These are phyloP conservation scores for Diutina neorugosa DNA, from an alignment of 1,139 yeast genomes.

Conservation along the genomic window DNA sequence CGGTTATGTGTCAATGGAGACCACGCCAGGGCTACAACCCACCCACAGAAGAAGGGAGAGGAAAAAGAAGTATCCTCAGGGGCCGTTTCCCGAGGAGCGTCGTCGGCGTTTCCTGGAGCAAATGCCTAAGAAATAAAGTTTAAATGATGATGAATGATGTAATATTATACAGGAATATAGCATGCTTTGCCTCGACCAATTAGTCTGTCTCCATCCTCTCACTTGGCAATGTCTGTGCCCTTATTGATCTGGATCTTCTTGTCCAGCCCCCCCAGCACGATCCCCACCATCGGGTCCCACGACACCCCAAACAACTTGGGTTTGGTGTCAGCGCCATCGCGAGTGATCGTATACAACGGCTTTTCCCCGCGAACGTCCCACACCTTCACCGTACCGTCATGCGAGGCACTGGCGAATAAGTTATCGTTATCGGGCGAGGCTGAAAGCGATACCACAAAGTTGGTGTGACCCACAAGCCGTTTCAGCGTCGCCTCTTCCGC, in stretches of 20 bases:
- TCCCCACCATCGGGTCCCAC: slow-evolving; percentile 74
- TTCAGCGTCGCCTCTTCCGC: slow-evolving; percentile 20
- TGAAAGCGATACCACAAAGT: slow-evolving; percentile 74
- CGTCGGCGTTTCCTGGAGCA: too few species aligned
- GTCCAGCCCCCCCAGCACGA: slow-evolving; percentile 89
- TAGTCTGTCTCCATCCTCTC: neutral
- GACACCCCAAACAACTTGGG: slow-evolving; percentile 74
- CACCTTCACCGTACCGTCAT: slow-evolving; percentile 87
- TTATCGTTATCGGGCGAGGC: slow-evolving; percentile 66
- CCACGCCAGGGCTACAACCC: too few species aligned
- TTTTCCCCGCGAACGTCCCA: slow-evolving; percentile 93
- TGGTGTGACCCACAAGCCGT: slow-evolving; percentile 81
- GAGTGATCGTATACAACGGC: slow-evolving; percentile 74
- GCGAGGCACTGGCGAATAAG: slow-evolving; percentile 82
- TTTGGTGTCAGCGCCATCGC: slow-evolving; percentile 37
- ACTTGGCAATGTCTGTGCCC: slow-evolving; percentile 30
- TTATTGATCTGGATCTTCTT: slow-evolving; percentile 82
- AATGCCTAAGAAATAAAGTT: too few species aligned
- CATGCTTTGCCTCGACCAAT: too few species aligned
- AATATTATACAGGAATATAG: neutral
- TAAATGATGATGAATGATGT: neutral
- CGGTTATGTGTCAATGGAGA: neutral
- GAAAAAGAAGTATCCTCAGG: too few species aligned
- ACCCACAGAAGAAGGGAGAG: too few species aligned
- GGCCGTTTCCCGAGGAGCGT: too few species aligned